Base-by-base conservation (phyloP, 495 filamentous ascomycete species). In the Aspergillus sclerotiicarbonarius region DNA sequence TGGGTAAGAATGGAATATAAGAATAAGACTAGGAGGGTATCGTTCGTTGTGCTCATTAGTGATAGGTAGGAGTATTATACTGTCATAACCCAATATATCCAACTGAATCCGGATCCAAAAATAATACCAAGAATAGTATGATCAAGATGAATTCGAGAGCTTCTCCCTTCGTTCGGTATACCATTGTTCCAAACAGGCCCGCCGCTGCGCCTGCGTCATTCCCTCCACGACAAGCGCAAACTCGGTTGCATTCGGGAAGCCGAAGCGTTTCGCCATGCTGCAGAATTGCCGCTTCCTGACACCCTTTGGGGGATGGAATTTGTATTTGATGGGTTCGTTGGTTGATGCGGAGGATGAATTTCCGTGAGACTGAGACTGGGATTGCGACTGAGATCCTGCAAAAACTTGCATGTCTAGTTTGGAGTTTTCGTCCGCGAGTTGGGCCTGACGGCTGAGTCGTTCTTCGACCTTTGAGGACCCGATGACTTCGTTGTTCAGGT, bases 401-500 rank as follows among this genome's bases (percentile, higher is more conserved):
- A 86, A 86, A 33, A 84, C 78, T 18, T 77, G 72, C 32, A 75
- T 69, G 31, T 50, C 47, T 25, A 50, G 47, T 6, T 72, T 75
- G 65, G 41, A 77, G 55, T 69, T 81, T 31, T 81, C 80, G 5
- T 80, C 80, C 0, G 81, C 80, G 56, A 88, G 81, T 62, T 89
- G 80, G 3, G 94, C 95, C 32, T 84, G 84, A 12, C 85, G 83
- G 53, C 87, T 90, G 19, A 98, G 82, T 44, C 82, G 81, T 56
- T 87, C 87, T 74, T 98, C 94, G 19, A 96, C 81, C 53, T 86
- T 88, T 8, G 88, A 92, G 0, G 90, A 89, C 33, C 94, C 94
- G 48, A 98, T 87, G 16, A 98, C 92, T 73, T 98, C 94, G 41
- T 89, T 91, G 67, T 98, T 98, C 58, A 96, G 88, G 65, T 98